phyloP scores from a whole-genome alignment of 2,329 filamentous ascomycete species.

The Fusarium sp. region DNA sequence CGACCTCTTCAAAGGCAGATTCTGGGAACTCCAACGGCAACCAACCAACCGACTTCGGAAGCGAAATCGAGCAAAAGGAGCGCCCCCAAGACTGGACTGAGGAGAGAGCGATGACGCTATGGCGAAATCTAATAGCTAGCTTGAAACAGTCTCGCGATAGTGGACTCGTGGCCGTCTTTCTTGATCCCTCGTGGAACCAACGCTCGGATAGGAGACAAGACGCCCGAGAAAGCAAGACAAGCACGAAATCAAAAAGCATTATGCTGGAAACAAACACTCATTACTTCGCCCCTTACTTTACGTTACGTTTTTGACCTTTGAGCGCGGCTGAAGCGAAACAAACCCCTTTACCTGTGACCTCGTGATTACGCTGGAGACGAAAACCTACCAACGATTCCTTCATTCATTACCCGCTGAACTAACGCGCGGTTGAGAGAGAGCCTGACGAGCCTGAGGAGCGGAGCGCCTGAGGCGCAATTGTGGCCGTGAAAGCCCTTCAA shows the following conservation, averaged over 20 bases:
- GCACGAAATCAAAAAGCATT: constrained; percentile 49
- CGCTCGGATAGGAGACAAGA: constrained; percentile 38
- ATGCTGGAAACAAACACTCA: constrained; percentile 39
- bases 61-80: constrained; percentile 40
- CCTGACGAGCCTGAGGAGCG: neutral
- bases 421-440: constrained; percentile 4
- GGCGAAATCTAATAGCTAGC: constrained; percentile 52
- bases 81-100: constrained; percentile 40
- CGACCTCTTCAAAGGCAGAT: constrained; percentile 47
- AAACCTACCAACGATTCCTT: neutral
- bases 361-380: constrained; percentile 25
- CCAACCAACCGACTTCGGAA: constrained; percentile 41
- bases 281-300: constrained; percentile 9
- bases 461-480: constrained; percentile 6
- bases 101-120: constrained; percentile 51
- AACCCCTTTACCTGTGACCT: constrained; percentile 26
- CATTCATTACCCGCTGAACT: constrained; percentile 6
- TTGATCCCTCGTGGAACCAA: constrained; percentile 43
- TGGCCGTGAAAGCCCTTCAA: neutral
- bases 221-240: constrained; percentile 46
- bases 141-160: constrained; percentile 50
- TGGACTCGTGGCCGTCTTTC: constrained; percentile 43
- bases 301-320: constrained; percentile 7
- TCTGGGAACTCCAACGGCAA: constrained; percentile 40
- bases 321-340: constrained; percentile 25